These are phyloP conservation scores for Boletus pseudopeckii DNA, from an alignment of 768 basidiomycete species.

Conservation along the genomic window DNA sequence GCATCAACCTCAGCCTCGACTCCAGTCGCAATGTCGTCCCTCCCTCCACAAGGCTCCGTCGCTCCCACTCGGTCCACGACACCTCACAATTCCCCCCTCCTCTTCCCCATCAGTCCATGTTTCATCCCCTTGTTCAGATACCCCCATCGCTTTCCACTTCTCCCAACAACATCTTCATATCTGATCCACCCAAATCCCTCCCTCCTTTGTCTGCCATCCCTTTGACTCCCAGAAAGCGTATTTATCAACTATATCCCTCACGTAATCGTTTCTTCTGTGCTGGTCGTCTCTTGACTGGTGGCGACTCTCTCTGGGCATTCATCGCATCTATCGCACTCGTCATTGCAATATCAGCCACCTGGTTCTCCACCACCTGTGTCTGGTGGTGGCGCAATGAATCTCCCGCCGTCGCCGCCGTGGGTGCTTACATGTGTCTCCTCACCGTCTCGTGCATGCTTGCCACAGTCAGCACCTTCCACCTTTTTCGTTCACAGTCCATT, in stretches of 20 bases:
- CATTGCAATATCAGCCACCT: conserved; percentile 68
- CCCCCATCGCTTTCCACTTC: conserved; percentile 26
- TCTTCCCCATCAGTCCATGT: conserved; percentile 12
- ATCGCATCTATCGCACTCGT: conserved; percentile 58
- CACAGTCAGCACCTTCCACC: conserved; percentile 49
- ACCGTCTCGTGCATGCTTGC: conserved; percentile 73
- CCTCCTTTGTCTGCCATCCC: conserved; percentile 37
- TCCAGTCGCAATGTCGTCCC: conserved; percentile 37
- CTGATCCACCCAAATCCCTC: conserved; percentile 28
- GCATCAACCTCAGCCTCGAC: conserved; percentile 55
- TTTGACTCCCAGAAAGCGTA: conserved; percentile 37
- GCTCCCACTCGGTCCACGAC: conserved; percentile 14
- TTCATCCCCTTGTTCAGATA: conserved; percentile 25
- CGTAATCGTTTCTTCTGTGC: conserved; percentile 71
- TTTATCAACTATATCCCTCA: conserved; percentile 66
- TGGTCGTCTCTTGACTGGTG: conserved; percentile 77
- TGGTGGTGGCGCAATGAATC: conserved; percentile 88
- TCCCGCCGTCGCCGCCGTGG: conserved; percentile 64
- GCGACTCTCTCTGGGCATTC: conserved; percentile 84
- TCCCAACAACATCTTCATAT: conserved; percentile 27
- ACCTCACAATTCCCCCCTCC: conserved; percentile 5
- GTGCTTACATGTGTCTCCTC: conserved; percentile 59
- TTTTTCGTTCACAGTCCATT: background rate
- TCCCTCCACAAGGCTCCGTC: conserved; percentile 2
- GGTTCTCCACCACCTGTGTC: conserved; percentile 84